A percentile compares a stretch with the other conserved stretches of the same genome.
Conservation (phyloP, 208 protist species). For the Acanthamoeba healyi region DNA sequence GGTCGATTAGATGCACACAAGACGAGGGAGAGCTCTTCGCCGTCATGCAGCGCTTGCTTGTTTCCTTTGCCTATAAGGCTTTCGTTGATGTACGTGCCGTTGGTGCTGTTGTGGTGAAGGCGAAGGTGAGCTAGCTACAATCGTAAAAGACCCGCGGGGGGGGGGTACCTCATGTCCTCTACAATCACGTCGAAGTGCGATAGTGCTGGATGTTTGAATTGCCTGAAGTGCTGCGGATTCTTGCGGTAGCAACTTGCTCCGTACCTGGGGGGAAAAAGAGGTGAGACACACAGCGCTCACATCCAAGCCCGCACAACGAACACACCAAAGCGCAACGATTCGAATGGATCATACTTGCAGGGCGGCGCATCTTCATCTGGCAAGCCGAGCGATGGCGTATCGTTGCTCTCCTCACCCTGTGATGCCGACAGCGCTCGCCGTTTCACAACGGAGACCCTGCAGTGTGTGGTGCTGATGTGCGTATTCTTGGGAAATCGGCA, state of each 20-base stretch:
- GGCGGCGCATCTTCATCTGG: background rate
- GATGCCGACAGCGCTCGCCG: background rate
- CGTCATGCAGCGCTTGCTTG: background rate
- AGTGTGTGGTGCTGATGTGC: slow-evolving; percentile 15
- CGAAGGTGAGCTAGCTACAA: background rate
- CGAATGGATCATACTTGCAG: background rate
- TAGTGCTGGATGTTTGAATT: slow-evolving; percentile 14
- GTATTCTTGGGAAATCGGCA: background rate
- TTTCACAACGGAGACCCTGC: background rate
- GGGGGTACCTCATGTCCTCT: background rate
- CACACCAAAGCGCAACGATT: background rate
- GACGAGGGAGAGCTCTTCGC: slow-evolving; percentile 55
- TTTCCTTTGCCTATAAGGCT: background rate
- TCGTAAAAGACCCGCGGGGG: background rate
- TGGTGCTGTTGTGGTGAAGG: background rate
- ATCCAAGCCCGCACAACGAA: too few relatives aligned
- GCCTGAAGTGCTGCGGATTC: background rate
- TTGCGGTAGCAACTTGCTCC: slow-evolving; percentile 21
- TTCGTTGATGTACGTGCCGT: slow-evolving; percentile 61
- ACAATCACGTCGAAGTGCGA: background rate
- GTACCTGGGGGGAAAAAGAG: background rate
- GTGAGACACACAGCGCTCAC: background rate
- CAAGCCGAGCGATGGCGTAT: background rate
- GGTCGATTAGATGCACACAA: background rate
- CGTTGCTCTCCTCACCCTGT: background rate